These are phyloP conservation scores for Flaveria robusta DNA, from an alignment of 129 eudicot genomes.

Conservation along the genomic window DNA sequence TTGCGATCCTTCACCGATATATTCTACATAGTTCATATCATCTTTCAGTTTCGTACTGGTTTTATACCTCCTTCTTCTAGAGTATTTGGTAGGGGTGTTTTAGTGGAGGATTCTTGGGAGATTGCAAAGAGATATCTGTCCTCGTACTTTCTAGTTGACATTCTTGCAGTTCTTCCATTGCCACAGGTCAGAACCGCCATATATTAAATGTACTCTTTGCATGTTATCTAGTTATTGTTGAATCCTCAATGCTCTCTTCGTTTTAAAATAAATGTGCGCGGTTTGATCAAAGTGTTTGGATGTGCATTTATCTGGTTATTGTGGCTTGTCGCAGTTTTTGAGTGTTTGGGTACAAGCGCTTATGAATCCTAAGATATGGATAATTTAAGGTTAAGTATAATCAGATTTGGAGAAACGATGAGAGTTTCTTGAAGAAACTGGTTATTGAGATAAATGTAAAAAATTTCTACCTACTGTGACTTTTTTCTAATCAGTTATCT, in stretches of 20 bases:
- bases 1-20: constrained; percentile 86
- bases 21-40: constrained; percentile 82
- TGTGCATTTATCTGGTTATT: background rate
- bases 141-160: constrained; percentile 77
- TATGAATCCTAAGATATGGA: background rate
- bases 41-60: constrained; percentile 92
- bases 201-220: background rate
- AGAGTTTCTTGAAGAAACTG: too few species aligned
- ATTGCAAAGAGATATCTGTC: constrained; percentile 87
- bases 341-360: background rate
- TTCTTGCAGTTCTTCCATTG: constrained; percentile 95
- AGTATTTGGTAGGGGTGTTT: constrained; percentile 95
- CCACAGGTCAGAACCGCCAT: constrained; percentile 67
- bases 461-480: background rate
- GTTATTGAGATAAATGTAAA: background rate
- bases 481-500: too few species aligned
- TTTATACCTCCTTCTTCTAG: constrained; percentile 97
- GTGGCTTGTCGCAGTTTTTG: background rate
- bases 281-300: background rate
- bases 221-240: background rate
- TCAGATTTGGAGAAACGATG: background rate
- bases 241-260: background rate
- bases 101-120: constrained; percentile 79
- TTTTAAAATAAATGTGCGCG: background rate
- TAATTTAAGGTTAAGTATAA: background rate